Evolutionary conservation across 1,284 basidiomycete species (phyloP), one percentile per base, ranked within the genome.

Genomic region (Rhodotorula sp.): DNA sequence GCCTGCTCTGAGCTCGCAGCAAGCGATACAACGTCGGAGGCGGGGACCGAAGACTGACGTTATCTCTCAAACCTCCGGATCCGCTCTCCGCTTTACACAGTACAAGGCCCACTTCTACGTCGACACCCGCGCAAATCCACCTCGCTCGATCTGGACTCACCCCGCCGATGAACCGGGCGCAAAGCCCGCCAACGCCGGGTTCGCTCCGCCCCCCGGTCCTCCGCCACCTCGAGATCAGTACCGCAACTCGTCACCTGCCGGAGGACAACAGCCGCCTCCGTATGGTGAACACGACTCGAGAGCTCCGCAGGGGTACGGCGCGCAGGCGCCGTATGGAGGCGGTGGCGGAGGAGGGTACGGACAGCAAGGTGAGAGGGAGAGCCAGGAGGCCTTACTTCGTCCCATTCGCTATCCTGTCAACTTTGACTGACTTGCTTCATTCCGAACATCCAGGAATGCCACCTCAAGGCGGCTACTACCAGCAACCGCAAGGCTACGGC

Each of bases 131-230:
- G 65, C 69, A 8, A 69, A 51, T n/a, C 63, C 65, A 3, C 70
- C 70, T 0, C 34, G 46, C 14, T 67, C 67, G 18, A 64, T 67
- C 26, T 59, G 70, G 75, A 49, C 56, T 1, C 67, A 69, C 46
- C 70, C 70, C 3, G 52, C 56, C 47, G 71, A 72, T n/a, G 67
- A 68, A 43, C 39, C 39, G 39, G 39, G 39, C 39, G 39, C 39
- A 47, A 51, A n/a, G 26, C 21, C 26, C 20, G 31, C 52, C 39
- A 21, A 26, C 20, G 15, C n/a, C 5, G 18, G 34, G n/a, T 72
- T 57, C 67, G 70, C 70, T 1, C 70, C 70, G 14, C 70, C 70
- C 2, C 57, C 70, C 0, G 70, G 70, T 21, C 67, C 70, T 8
- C 70, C 70, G 4, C 70, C 70, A 4, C 65, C 70, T 21, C 43